Base-by-base conservation (phyloP, 2,329 filamentous ascomycete genomes). In the Pseudocercospora vitis region DNA sequence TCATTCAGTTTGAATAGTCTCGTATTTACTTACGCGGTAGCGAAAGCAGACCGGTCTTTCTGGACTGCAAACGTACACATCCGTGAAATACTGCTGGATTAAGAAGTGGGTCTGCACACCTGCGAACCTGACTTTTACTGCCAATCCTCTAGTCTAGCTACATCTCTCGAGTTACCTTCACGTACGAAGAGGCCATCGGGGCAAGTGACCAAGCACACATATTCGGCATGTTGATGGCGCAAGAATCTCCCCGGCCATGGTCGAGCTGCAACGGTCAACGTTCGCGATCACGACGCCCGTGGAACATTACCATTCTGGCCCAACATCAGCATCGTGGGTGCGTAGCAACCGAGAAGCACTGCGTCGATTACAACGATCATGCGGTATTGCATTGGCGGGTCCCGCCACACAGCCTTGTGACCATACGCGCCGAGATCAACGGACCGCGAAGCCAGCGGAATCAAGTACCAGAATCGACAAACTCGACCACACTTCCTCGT, bases 191-290 rank as follows among this genome's bases (percentile, higher is more conserved):
- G n/a, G n/a, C n/a, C n/a, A n/a, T n/a, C n/a, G n/a, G n/a, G n/a
- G n/a, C n/a, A 29, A 11, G 26, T 29, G 11, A 11, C 26, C 4
- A 31, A 18, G 14, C 24, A 16, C n/a, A n/a, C 24, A 8, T 24
- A 16, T n/a, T 31, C 42, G 26, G 23, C 14, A 18, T 9, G 14
- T 31, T 45, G 2, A 16, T 31, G 14, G 24, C 40, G 40, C 23
- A 45, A 45, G 24, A 26, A 29, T 45, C 19, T 45, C 14, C 26
- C 24, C 42, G 42, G 24, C 42, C 42, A 45, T 19, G 42, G 42
- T 31, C 14, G 14, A 2, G 12, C 11, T 4, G n/a, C 42, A 45
- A 45, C 42, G 42, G 23, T 19, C 14, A 45, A 31, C 42, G 42
- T 28, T 45, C 42, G 42, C 42, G 12, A 28, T 14, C 42, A 45